A percentile compares a stretch with the other conserved stretches of the same genome.
Evolutionary conservation across 208 protist species (phyloP).

Genomic region (Trypanosoma rangeli): DNA sequence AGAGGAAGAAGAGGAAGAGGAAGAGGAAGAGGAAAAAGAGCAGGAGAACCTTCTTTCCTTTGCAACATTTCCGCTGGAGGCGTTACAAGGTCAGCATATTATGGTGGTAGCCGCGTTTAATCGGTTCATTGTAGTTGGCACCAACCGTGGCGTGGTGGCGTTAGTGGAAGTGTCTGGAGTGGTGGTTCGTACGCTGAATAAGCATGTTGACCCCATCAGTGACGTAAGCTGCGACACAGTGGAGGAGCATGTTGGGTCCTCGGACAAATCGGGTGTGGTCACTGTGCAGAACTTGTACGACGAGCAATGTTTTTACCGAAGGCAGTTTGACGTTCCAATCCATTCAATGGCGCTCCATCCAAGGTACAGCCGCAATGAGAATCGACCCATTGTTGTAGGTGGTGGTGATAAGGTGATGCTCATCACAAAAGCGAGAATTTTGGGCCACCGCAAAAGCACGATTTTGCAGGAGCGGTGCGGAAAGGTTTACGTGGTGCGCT

Average conservation of each 20-base stretch:
- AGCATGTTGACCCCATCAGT: constrained; percentile 55
- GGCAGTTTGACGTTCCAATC: constrained; percentile 45
- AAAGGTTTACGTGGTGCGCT: constrained; percentile 53
- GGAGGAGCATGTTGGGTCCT: constrained; percentile 52
- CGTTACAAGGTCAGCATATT: constrained; percentile 54
- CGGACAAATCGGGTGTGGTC: constrained; percentile 53
- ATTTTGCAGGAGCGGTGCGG: constrained; percentile 45
- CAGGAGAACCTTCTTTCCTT: constrained; percentile 61
- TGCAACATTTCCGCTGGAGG: constrained; percentile 35
- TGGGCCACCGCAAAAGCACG: constrained; percentile 43
- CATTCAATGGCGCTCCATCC: constrained; percentile 63
- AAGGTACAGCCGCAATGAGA: constrained; percentile 43
- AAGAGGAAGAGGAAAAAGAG: constrained; percentile 17
- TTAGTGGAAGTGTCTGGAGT: constrained; percentile 34
- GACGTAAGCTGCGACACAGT: constrained; percentile 53
- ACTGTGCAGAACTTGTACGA: constrained; percentile 42
- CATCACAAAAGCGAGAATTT: constrained; percentile 47
- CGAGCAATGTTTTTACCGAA: constrained; percentile 38
- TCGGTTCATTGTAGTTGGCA: constrained; percentile 57
- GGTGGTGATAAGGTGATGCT: constrained; percentile 48
- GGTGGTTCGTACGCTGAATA: constrained; percentile 24
- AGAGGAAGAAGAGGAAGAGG: constrained; percentile 23
- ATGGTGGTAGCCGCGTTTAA: constrained; percentile 47
- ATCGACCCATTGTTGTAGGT: constrained; percentile 44
- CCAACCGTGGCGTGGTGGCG: constrained; percentile 66